Conservation (phyloP, 2,329 filamentous ascomycete genomes). For the Hypomyces perniciosus region DNA sequence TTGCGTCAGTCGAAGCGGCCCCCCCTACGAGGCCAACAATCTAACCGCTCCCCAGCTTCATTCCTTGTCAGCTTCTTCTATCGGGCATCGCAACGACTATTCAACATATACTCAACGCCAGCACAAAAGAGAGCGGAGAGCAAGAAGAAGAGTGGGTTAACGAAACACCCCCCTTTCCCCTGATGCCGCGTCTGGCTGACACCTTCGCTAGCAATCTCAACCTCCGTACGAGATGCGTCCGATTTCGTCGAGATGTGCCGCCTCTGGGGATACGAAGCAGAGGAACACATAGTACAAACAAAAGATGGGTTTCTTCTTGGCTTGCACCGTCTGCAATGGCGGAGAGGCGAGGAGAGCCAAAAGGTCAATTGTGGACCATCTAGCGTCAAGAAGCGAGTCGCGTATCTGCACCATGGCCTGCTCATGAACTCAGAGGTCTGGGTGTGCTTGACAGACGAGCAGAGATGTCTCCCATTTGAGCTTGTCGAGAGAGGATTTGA, state of each 20-base stretch:
- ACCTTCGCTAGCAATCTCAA: constrained; percentile 51
- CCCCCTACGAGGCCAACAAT: constrained; percentile 5
- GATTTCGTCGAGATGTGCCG: constrained; percentile 95
- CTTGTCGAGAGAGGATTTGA: constrained; percentile 89
- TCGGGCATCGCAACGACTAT: constrained; percentile 70
- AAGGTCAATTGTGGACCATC: constrained; percentile 67
- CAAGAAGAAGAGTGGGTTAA: constrained; percentile 55
- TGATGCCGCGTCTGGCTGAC: constrained; percentile 18
- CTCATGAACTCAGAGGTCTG: constrained; percentile 99
- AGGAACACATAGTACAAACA: constrained; percentile 95
- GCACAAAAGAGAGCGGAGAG: constrained; percentile 62
- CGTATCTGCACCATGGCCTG: constrained; percentile 91
- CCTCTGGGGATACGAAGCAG: constrained; percentile 84
- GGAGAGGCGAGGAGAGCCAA: constrained; percentile 71
- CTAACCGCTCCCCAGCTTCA: constrained; percentile 48
- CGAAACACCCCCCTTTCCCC: background rate
- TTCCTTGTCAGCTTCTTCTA: constrained; percentile 81
- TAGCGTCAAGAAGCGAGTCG: constrained; percentile 72
- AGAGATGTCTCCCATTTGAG: constrained; percentile 81
- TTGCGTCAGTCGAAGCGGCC: constrained; percentile 56
- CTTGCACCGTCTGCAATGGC: constrained; percentile 79
- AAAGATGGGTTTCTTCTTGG: constrained; percentile 90
- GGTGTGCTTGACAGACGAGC: constrained; percentile 83
- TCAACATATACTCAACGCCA: constrained; percentile 70
- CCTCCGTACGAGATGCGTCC: constrained; percentile 74